A percentile compares a stretch with the other conserved stretches of the same genome.
Conservation (phyloP, 2,329 filamentous ascomycete species). For the Fusarium sp. region DNA sequence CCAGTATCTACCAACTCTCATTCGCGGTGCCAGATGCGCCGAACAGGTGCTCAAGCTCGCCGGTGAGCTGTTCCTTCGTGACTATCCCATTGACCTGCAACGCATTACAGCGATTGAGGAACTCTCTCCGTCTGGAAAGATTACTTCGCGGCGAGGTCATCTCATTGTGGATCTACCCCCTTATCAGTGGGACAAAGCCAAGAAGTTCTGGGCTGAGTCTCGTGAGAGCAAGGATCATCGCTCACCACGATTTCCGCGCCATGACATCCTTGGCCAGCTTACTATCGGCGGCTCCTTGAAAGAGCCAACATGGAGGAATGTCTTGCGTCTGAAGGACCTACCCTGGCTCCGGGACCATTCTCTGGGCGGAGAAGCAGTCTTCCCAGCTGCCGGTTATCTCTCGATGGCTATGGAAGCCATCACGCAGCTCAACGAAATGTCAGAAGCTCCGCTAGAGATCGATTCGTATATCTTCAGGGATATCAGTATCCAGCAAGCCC, state of each 20-base stretch:
- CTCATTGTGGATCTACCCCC: not conserved
- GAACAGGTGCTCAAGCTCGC: not conserved
- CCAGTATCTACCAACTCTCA: not conserved
- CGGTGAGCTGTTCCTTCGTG: not conserved
- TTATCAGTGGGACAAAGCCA: not conserved
- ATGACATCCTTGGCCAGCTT: not conserved
- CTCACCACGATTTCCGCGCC: not conserved
- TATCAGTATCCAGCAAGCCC: not conserved
- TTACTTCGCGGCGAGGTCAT: not conserved
- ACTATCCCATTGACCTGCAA: not conserved
- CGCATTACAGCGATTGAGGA: not conserved
- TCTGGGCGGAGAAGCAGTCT: not conserved
- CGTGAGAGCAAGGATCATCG: not conserved
- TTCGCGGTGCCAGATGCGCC: not conserved
- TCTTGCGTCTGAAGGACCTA: not conserved
- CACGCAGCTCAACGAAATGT: not conserved
- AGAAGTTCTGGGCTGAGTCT: not conserved
- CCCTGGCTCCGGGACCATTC: not conserved
- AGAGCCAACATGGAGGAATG: not conserved
- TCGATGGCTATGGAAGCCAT: not conserved
- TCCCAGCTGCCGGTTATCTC: not conserved
- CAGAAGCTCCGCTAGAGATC: not conserved
- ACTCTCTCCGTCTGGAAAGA: not conserved
- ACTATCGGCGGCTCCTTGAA: not conserved
- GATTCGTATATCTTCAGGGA: not conserved